Percentiles rank a stretch among this genome's conserved stretches.
phyloP scores from a whole-genome alignment of 83 land plant species.

The Picea mariana region DNA sequence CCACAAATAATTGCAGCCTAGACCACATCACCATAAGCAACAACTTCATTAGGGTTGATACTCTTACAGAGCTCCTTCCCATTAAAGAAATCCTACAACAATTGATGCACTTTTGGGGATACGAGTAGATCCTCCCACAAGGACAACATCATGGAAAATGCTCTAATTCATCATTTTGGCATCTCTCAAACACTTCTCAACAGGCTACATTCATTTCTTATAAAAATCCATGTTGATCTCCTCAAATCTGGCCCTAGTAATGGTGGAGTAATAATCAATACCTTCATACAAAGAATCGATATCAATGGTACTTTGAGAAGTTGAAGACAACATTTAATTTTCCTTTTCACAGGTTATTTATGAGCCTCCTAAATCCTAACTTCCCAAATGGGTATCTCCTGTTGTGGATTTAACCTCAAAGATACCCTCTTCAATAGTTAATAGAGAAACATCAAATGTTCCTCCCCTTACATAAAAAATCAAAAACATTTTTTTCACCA shows the following conservation, averaged over 20 bases:
- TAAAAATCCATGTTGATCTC: slow-evolving; percentile 67
- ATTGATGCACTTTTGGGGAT: slow-evolving; percentile 67
- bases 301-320: slow-evolving; percentile 23
- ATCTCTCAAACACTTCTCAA: slow-evolving; percentile 37
- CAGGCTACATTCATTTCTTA: slow-evolving; percentile 48
- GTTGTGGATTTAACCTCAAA: slow-evolving; percentile 47
- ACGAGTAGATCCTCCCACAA: slow-evolving; percentile 67
- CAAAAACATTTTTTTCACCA: slow-evolving; percentile 50
- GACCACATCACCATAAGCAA: slow-evolving; percentile 59
- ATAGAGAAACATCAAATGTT: slow-evolving; percentile 61
- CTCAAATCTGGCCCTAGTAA: slow-evolving; percentile 61
- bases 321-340: slow-evolving; percentile 24
- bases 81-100: slow-evolving; percentile 43
- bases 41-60: slow-evolving; percentile 54
- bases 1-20: slow-evolving; percentile 36
- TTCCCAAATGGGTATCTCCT: slow-evolving; percentile 67
- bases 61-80: slow-evolving; percentile 41
- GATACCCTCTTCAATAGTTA: slow-evolving; percentile 58
- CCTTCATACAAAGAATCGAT: slow-evolving; percentile 52
- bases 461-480: slow-evolving; percentile 65
- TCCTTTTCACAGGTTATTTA: slow-evolving; percentile 22
- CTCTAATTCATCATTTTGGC: slow-evolving; percentile 37
- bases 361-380: slow-evolving; percentile 40
- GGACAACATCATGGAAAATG: slow-evolving; percentile 35
- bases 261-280: slow-evolving; percentile 49